A percentile compares a stretch with the other conserved stretches of the same genome.
phyloP scores from a whole-genome alignment of 805 yeast species.

The Cyberlindnera xylosilytica region DNA sequence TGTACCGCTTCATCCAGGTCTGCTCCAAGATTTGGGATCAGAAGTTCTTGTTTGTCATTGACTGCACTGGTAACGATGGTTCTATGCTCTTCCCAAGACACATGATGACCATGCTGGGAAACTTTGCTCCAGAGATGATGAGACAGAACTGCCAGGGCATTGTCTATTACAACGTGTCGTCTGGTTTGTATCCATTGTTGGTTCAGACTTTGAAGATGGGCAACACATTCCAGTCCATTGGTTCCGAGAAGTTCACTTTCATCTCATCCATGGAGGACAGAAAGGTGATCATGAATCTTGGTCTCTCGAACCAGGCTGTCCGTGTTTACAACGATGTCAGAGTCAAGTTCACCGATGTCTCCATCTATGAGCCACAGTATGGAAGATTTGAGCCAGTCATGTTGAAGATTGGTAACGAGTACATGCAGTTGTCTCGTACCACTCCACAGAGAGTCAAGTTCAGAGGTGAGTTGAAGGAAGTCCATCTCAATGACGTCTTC shows the following conservation, averaged over 20 bases:
- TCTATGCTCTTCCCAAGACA: constrained; percentile 25
- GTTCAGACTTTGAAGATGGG: constrained; percentile 24
- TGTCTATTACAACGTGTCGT: constrained; percentile 43
- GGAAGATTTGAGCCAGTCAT: constrained; percentile 58
- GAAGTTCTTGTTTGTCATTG: constrained; percentile 59
- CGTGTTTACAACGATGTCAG: constrained; percentile 46
- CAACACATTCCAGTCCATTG: constrained; percentile 14
- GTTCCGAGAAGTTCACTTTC: constrained; percentile 32
- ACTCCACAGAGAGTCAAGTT: constrained; percentile 41
- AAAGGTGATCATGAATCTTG: constrained; percentile 40
- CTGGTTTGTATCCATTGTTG: constrained; percentile 26
- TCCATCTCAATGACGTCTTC: constrained; percentile 42
- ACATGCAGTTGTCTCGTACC: constrained; percentile 51
- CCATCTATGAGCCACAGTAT: constrained; percentile 45
- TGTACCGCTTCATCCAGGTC: constrained; percentile 60
- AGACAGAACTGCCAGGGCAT: constrained; percentile 49
- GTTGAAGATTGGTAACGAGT: constrained; percentile 67
- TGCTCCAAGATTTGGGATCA: constrained; percentile 71
- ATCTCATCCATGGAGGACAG: constrained; percentile 45
- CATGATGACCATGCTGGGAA: constrained; percentile 36
- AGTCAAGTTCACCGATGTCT: constrained; percentile 49
- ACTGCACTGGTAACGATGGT: constrained; percentile 60
- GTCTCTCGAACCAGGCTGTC: constrained; percentile 41
- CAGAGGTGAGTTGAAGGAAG: constrained; percentile 32
- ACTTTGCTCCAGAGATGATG: constrained; percentile 50